phyloP scores from a whole-genome alignment of 2,329 filamentous ascomycete species.

The Hypoxylon rubiginosum region DNA sequence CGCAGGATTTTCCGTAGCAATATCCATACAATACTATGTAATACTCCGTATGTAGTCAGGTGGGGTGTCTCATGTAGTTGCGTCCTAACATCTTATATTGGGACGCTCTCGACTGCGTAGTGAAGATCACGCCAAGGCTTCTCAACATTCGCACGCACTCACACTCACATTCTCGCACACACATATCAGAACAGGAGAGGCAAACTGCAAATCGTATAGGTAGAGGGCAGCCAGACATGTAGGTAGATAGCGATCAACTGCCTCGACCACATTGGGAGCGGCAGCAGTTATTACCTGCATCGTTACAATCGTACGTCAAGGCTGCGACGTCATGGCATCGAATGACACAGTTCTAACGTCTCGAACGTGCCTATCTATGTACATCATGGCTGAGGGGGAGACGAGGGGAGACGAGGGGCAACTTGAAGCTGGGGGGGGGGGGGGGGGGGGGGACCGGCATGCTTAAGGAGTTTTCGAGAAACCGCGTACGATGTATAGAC shows the following conservation, averaged over 20 bases:
- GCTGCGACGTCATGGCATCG: neutral
- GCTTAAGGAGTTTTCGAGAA: neutral
- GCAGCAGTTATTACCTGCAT: slow-evolving; percentile 1
- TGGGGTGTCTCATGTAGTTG: slow-evolving; percentile 1
- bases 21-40: slow-evolving; percentile 4
- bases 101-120: neutral
- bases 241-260: neutral
- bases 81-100: slow-evolving; percentile 3
- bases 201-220: neutral
- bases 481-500: neutral
- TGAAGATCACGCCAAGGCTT: neutral
- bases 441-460: neutral
- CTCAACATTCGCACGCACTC: neutral
- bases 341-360: neutral
- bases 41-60: slow-evolving; percentile 1
- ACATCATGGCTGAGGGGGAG: neutral
- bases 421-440: neutral
- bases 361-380: neutral
- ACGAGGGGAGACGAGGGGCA: neutral
- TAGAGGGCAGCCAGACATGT: neutral
- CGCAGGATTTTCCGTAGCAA: slow-evolving; percentile 3
- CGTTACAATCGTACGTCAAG: neutral
- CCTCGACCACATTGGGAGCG: neutral
- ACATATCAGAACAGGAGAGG: neutral
- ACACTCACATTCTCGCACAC: neutral